Evolutionary conservation across 2,329 filamentous ascomycete genomes (phyloP), one percentile per base, ranked within the genome.

Genomic region (Cladosporium halotolerans): DNA sequence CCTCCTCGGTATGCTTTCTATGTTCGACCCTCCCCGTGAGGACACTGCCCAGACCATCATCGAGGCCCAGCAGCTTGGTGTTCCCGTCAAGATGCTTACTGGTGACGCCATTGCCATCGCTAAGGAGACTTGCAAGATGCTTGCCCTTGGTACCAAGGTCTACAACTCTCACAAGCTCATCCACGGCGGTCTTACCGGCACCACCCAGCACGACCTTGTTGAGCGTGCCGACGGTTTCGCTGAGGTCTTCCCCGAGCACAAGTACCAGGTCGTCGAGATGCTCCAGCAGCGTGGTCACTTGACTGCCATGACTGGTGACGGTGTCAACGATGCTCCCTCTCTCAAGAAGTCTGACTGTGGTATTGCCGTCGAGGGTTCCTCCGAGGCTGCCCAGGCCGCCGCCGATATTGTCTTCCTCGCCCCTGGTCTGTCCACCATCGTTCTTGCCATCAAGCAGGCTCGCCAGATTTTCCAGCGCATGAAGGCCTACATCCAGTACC

Each of bases 91-190:
- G 81, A 89, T 89, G 85, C 76, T 89, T 71, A 89, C 85, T 74
- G 85, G 85, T 80, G 85, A 89, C 68, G 85, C 85, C 60, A 86
- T 88, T 63, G 85, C 85, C 63, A 89, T 89, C 61, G 85, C 85
- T 55, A 88, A 88, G 76, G 85, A 89, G 74, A 89, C 85, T 62
- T 89, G 85, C 80, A 87, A 88, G 76, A 88, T 88, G 83, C 78
- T 89, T 69, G 84, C 85, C 61, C 81, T 89, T 55, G 84, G 84
- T 63, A 88, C 85, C 69, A 88, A 88, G 78, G 85, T 89, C 61
- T 89, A 89, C 78, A 87, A 88, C 76, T 88, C 85, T 56, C 82
- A 86, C 68, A 85, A 84, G 73, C 80, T 89, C 60, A 87, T 88
- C 63, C 83, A 87, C 73, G 84, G 85, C 73, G 85, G 85, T 76